Conservation (phyloP, 352 stramenopile genomes). For the Globisporangium heterothallicum region DNA sequence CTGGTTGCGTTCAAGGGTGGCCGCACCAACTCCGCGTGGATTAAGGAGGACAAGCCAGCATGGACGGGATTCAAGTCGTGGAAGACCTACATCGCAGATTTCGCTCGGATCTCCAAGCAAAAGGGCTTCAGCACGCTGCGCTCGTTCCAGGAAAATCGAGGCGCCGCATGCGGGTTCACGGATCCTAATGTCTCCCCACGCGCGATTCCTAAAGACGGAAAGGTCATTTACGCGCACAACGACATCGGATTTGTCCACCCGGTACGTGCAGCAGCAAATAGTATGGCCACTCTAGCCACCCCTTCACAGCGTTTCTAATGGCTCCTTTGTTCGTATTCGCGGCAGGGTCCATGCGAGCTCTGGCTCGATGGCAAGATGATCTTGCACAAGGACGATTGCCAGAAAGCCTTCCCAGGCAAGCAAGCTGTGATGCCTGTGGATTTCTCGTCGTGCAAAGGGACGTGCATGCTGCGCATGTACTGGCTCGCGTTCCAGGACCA, state of each 20-base stretch:
- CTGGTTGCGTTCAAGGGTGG: not conserved
- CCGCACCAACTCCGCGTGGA: not conserved
- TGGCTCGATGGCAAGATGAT: conserved; percentile 13
- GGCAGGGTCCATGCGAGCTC: conserved; percentile 12
- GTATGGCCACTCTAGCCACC: too few relatives aligned
- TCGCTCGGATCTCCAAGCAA: not conserved
- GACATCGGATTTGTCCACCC: not conserved
- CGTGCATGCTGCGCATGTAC: conserved; percentile 13
- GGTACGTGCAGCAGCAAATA: not conserved
- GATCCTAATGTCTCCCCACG: not conserved
- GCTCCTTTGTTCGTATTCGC: too few relatives aligned
- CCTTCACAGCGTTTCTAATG: too few relatives aligned
- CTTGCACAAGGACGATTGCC: conserved; percentile 12
- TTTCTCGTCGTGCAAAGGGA: conserved; percentile 4
- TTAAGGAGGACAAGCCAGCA: not conserved
- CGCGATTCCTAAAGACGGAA: not conserved
- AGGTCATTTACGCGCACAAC: not conserved
- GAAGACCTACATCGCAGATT: not conserved
- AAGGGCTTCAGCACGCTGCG: not conserved
- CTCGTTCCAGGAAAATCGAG: not conserved
- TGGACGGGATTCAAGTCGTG: not conserved
- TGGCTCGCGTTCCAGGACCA: conserved; percentile 10
- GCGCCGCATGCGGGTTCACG: not conserved
- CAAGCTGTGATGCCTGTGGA: conserved; percentile 3
- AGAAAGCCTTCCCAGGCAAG: not conserved